Percentiles rank a stretch among this genome's conserved stretches.
Evolutionary conservation across 306 rosid genomes (phyloP).

Genomic region (Rosa persica): DNA sequence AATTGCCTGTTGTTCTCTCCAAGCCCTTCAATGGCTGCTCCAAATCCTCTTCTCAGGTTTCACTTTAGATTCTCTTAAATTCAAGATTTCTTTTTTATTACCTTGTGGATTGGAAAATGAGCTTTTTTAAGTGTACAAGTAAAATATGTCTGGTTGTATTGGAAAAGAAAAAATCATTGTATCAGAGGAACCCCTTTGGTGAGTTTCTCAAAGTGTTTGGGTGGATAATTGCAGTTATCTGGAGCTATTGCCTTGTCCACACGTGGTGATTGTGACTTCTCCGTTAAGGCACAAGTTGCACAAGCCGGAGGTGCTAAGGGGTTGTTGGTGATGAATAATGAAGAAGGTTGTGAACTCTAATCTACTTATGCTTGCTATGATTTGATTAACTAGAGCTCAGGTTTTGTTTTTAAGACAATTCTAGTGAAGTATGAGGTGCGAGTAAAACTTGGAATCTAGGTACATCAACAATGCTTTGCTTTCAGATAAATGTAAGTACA

Average conservation of each 20-base stretch:
- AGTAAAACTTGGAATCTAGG: neutral
- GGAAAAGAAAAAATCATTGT: neutral
- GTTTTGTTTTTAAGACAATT: neutral
- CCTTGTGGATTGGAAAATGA: neutral
- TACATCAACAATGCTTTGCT: neutral
- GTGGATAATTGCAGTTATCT: constrained; percentile 53
- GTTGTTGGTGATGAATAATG: constrained; percentile 60
- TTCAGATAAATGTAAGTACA: neutral
- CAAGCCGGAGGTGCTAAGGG: constrained; percentile 70
- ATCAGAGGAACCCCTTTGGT: neutral
- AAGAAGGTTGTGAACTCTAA: constrained; percentile 52
- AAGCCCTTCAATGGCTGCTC: constrained; percentile 70
- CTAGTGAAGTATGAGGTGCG: neutral
- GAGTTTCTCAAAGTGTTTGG: constrained; percentile 14
- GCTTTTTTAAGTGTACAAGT: neutral
- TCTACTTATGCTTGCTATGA: constrained; percentile 14
- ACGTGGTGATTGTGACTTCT: constrained; percentile 89
- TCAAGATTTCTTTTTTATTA: neutral
- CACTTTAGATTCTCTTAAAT: neutral
- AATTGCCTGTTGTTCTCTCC: constrained; percentile 45
- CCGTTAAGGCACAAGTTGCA: constrained; percentile 61
- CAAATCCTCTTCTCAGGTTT: constrained; percentile 57
- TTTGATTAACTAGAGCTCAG: constrained; percentile 2
- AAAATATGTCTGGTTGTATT: neutral
- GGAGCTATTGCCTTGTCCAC: constrained; percentile 61